These are phyloP conservation scores for Hericium alpestre DNA, from an alignment of 768 basidiomycete genomes.

Conservation along the genomic window DNA sequence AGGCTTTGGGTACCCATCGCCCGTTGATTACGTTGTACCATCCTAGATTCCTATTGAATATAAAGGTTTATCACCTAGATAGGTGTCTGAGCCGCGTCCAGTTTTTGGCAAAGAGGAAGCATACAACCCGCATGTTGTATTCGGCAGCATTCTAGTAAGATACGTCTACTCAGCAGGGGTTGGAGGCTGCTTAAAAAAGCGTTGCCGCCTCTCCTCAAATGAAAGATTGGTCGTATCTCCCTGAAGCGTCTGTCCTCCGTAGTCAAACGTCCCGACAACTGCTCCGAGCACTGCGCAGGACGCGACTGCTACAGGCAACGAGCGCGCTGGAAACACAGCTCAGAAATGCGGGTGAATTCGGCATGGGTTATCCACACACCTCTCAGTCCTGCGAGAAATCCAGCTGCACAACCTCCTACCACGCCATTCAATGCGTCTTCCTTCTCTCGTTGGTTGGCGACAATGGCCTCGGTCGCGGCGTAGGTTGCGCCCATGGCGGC, in stretches of 20 bases:
- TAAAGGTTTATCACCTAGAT: too few species aligned
- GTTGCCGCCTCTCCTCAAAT: slow-evolving; percentile 60
- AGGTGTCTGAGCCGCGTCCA: too few species aligned
- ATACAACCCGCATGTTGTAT: too few species aligned
- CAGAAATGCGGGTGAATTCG: slow-evolving; percentile 4
- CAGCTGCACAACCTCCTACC: slow-evolving; percentile 85
- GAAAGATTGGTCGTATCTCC: slow-evolving; percentile 33
- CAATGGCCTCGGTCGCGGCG: slow-evolving; percentile 67
- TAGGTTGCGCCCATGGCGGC: slow-evolving; percentile 87
- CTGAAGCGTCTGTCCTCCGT: slow-evolving; percentile 50
- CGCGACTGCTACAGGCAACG: slow-evolving; percentile 71
- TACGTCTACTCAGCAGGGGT: too few species aligned
- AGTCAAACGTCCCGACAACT: slow-evolving; percentile 72
- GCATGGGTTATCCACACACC: slow-evolving; percentile 32
- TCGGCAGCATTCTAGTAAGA: too few species aligned
- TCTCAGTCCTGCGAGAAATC: slow-evolving; percentile 81
- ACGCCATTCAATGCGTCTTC: slow-evolving; percentile 78
- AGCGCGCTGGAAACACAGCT: slow-evolving; percentile 47
- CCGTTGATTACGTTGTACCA: too few species aligned
- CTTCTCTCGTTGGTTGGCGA: slow-evolving; percentile 71
- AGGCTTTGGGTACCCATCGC: too few species aligned
- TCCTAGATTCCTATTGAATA: too few species aligned
- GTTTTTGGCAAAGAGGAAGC: too few species aligned
- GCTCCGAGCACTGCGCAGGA: slow-evolving; percentile 73
- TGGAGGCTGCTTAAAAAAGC: slow-evolving; percentile 72